Conservation (phyloP, 441 rosid genomes). For the Viola pubescens region DNA sequence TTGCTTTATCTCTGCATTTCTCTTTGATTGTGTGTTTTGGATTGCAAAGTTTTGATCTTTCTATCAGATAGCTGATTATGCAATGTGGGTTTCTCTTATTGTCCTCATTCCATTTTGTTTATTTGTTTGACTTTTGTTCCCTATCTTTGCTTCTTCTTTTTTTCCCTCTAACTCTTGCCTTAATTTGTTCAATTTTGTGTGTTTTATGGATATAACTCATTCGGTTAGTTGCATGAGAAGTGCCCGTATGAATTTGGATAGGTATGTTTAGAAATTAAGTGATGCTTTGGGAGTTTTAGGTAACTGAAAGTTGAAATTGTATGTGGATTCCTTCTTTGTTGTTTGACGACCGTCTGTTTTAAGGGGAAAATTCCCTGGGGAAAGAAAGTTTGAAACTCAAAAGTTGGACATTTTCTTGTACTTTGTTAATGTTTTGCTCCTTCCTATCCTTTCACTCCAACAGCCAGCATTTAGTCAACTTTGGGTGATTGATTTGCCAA, state of each 20-base stretch:
- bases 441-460: too few relatives aligned
- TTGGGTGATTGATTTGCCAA: too few relatives aligned
- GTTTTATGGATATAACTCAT: background rate
- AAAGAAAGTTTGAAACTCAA: too few relatives aligned
- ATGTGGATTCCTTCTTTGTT: slow-evolving; percentile 1
- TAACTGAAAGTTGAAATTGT: background rate
- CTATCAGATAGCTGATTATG: background rate
- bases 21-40: background rate
- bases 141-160: background rate
- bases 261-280: background rate
- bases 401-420: too few relatives aligned
- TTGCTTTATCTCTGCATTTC: background rate
- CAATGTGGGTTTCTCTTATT: slow-evolving; percentile 11
- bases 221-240: background rate
- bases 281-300: slow-evolving; percentile 1
- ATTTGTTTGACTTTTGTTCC: background rate
- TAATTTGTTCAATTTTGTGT: background rate
- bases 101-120: background rate
- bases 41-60: too few relatives aligned
- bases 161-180: background rate
- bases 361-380: too few relatives aligned
- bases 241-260: slow-evolving; percentile 2
- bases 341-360: background rate
- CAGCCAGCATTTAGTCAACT: too few relatives aligned
- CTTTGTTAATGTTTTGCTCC: too few relatives aligned